Evolutionary conservation across 805 yeast species (phyloP), one percentile per base, ranked within the genome.

Genomic region (Kodamaea lidongshanica): DNA sequence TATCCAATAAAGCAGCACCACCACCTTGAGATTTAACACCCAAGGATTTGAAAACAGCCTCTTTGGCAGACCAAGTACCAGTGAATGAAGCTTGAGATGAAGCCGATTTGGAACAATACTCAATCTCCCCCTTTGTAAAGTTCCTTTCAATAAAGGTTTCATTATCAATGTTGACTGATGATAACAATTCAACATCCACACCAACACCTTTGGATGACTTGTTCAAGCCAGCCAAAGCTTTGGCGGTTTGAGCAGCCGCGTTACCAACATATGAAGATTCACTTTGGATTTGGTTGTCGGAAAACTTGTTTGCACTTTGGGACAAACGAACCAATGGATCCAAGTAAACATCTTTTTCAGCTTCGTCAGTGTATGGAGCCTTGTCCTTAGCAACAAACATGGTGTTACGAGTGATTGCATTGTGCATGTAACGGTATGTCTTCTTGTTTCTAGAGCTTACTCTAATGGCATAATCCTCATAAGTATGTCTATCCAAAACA

Each of bases 41-140:
- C 52, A 92, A 69, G 12, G 95, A 84, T 68, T 92, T 92, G 79
- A 92, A 92, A 19, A 88, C 96, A 24, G 99, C 98, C 67, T 92
- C 99, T 65, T 92, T 92, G 25, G 98, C 98, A 17, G 96, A 85
- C 99, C 99, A 92, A 25, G 94, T 82, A 27, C 99, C 99, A 16
- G 98, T 87, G 61, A 73, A 92, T 3, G 96, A 85, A 9, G 97
- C 85, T 50, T 77, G 82, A 30, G 92, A 84, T 42, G 71, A 70
- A 24, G 96, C 69, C 18, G 96, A 77, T 19, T 65, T 52, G 37
- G 58, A 44, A 58, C 96, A 87, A 70, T 92, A 92, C 19, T 64
- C 67, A 44, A 79, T 78, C 67, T 92, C 99, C 11, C 60, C 66
- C 6, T 54, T 65, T 25, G 97, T 88, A 71, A 88, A 92, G 70